phyloP scores from a whole-genome alignment of 2,329 filamentous ascomycete species.

The Clarireedia paspali region DNA sequence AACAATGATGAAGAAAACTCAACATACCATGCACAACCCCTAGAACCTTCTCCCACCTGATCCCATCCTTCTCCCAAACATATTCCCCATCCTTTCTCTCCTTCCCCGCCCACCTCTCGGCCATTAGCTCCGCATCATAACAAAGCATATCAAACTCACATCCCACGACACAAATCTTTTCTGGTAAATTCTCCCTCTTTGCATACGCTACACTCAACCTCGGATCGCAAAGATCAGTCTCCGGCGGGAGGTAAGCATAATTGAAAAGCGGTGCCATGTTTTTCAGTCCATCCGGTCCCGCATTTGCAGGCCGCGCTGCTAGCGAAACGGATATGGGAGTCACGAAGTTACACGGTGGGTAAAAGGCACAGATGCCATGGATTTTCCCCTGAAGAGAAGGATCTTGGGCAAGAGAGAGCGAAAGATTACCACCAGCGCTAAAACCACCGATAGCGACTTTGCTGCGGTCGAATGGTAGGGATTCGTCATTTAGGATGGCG shows the following conservation, averaged over 20 bases:
- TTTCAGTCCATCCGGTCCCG: slow-evolving; percentile 12
- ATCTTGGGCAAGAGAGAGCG: slow-evolving; percentile 35
- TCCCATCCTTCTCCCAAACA: slow-evolving; percentile 3
- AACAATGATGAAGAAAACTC: neutral
- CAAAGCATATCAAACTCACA: slow-evolving; percentile 22
- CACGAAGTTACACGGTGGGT: slow-evolving; percentile 36
- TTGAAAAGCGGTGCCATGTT: slow-evolving; percentile 9
- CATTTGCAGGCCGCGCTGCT: slow-evolving; percentile 19
- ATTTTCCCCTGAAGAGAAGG: slow-evolving; percentile 25
- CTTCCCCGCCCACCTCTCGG: slow-evolving; percentile 11
- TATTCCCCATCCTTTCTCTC: slow-evolving; percentile 1
- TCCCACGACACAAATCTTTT: slow-evolving; percentile 14
- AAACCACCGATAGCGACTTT: slow-evolving; percentile 39
- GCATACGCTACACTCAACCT: slow-evolving; percentile 15
- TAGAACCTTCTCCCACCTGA: slow-evolving; percentile 7
- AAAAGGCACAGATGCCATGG: slow-evolving; percentile 35
- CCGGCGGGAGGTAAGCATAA: slow-evolving; percentile 16
- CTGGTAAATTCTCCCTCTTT: slow-evolving; percentile 12
- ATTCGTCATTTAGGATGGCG: slow-evolving; percentile 35
- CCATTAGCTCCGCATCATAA: slow-evolving; percentile 17
- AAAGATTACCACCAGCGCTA: slow-evolving; percentile 43
- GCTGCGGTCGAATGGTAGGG: slow-evolving; percentile 37
- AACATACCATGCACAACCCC: slow-evolving; percentile 5
- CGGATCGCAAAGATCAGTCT: slow-evolving; percentile 16
- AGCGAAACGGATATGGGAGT: slow-evolving; percentile 25